Evolutionary conservation across 116 monocot genomes (phyloP).

Genomic region (Iris pallida): DNA sequence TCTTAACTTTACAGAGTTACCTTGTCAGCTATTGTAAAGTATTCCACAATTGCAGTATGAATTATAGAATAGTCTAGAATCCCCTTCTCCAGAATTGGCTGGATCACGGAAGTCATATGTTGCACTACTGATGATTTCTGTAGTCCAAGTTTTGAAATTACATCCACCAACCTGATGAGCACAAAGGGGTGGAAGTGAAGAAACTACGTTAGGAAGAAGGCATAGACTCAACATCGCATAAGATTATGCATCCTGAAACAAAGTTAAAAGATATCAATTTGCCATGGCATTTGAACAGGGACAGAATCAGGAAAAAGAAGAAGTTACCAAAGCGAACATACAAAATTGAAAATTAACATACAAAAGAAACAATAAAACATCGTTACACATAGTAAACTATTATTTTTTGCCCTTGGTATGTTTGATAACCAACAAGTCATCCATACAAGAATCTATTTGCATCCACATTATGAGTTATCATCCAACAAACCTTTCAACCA

Average conservation of each 20-base stretch:
- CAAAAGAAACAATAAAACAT: background rate
- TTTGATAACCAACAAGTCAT: too few species aligned
- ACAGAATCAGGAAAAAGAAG: background rate
- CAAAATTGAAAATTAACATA: background rate
- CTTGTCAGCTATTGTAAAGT: slow-evolving; percentile 89
- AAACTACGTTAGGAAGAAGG: background rate
- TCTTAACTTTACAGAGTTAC: slow-evolving; percentile 29
- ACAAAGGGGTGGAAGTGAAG: background rate
- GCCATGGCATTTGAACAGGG: too few species aligned
- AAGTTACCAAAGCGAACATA: background rate
- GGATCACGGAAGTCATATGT: slow-evolving; percentile 75
- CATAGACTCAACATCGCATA: background rate
- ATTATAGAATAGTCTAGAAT: slow-evolving; percentile 84
- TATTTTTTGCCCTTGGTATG: too few species aligned
- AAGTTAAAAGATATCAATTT: background rate
- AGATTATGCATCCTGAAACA: background rate
- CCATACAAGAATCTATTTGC: too few species aligned
- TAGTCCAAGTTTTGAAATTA: slow-evolving; percentile 79
- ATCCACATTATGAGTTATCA: too few species aligned
- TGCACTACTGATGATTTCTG: slow-evolving; percentile 77
- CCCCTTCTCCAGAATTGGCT: slow-evolving; percentile 87
- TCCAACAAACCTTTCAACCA: too few species aligned
- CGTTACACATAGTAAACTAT: too few species aligned
- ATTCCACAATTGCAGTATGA: slow-evolving; percentile 71
- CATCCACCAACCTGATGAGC: slow-evolving; percentile 55